Conservation (phyloP, 331 rosid genomes). For the Cydonia oblonga region DNA sequence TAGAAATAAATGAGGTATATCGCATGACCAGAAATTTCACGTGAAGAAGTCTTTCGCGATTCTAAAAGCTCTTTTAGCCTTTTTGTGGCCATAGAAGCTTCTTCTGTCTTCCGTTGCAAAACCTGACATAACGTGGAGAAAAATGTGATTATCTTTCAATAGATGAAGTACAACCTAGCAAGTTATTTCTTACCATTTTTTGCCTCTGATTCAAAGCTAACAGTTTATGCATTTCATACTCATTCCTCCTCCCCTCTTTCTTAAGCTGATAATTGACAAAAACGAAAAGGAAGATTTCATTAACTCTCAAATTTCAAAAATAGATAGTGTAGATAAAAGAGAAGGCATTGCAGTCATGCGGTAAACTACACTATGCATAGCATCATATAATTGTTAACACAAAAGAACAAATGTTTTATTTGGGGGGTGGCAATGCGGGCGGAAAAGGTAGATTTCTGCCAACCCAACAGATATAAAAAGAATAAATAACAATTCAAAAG, state of each 20-base stretch:
- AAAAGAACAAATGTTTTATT: background rate
- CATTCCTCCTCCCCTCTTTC: conserved; percentile 95
- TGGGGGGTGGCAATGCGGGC: too few relatives aligned
- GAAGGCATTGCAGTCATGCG: background rate
- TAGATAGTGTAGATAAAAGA: background rate
- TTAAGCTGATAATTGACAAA: conserved; percentile 53
- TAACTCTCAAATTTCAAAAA: background rate
- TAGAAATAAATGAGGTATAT: conserved; percentile 1
- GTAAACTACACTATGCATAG: background rate
- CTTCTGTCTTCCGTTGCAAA: conserved; percentile 89
- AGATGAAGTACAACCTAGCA: conserved; percentile 4
- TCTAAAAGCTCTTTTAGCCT: conserved; percentile 88
- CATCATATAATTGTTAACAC: background rate
- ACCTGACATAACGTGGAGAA: conserved; percentile 34
- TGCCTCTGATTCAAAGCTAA: conserved; percentile 89
- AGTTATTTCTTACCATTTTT: conserved; percentile 53
- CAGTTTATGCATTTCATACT: conserved; percentile 92
- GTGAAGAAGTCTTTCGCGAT: conserved; percentile 67
- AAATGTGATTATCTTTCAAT: background rate
- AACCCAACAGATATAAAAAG: background rate
- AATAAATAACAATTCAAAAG: background rate
- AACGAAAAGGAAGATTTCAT: background rate
- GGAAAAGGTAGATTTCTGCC: background rate
- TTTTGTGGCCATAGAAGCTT: conserved; percentile 80
- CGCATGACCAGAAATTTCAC: conserved; percentile 53